Evolutionary conservation across 1,139 yeast genomes (phyloP).

Genomic region (Diutina pseudorugosa): DNA sequence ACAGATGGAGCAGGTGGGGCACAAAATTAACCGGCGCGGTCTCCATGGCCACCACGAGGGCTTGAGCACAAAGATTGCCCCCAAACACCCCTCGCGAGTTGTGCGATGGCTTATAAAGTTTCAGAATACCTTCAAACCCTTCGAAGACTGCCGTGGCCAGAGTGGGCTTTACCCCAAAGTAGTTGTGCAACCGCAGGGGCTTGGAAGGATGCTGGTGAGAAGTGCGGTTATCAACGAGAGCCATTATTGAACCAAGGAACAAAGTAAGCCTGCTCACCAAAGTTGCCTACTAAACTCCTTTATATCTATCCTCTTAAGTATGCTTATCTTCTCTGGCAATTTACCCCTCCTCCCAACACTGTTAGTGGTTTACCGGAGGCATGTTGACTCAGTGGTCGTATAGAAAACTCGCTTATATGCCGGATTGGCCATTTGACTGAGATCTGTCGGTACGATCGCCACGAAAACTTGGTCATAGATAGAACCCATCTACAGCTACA

Average conservation of each 20-base stretch:
- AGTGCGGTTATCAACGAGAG: neutral
- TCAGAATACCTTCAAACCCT: slow-evolving; percentile 7
- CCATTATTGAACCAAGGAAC: neutral
- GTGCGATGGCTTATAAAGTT: slow-evolving; percentile 21
- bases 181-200: neutral
- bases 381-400: neutral
- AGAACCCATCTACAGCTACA: neutral
- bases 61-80: slow-evolving; percentile 31
- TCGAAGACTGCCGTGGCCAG: neutral
- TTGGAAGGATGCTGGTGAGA: neutral
- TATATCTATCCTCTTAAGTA: neutral
- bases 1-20: slow-evolving; percentile 33
- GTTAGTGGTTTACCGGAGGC: neutral
- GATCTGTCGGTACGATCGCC: neutral
- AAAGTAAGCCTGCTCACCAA: neutral
- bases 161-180: slow-evolving; percentile 1
- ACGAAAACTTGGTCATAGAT: neutral
- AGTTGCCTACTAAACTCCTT: neutral
- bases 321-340: neutral
- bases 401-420: neutral
- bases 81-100: slow-evolving; percentile 29
- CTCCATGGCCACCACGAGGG: slow-evolving; percentile 24
- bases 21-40: slow-evolving; percentile 19
- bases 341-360: slow-evolving; percentile 3
- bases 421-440: neutral